Evolutionary conservation across 768 basidiomycete species (phyloP).

Genomic region (Suillus hirtellus): DNA sequence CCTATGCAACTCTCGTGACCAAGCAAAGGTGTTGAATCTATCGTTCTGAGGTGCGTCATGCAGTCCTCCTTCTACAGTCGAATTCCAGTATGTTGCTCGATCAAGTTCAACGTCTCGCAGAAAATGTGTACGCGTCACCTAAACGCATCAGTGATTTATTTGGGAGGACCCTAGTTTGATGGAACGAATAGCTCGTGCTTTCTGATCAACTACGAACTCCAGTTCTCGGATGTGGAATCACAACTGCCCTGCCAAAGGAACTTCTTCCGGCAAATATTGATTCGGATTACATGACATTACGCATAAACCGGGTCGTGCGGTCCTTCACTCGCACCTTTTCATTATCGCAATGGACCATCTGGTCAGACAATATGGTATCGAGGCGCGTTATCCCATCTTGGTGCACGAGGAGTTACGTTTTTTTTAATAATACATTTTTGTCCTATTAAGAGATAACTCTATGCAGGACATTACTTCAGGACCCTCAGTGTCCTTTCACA

Average conservation of each 20-base stretch:
- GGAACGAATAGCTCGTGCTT: conserved; percentile 91
- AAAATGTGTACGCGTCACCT: conserved; percentile 86
- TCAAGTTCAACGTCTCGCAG: conserved; percentile 76
- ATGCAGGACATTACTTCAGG: no score
- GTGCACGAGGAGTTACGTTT: conserved; percentile 89
- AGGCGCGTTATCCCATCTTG: conserved; percentile 92
- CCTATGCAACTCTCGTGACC: conserved; percentile 88
- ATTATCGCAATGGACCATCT: conserved; percentile 95
- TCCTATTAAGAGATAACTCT: no score
- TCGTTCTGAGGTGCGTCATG: conserved; percentile 96
- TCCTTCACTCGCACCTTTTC: conserved; percentile 97
- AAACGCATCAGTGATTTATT: conserved; percentile 84
- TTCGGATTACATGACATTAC: conserved; percentile 88
- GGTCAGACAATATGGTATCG: conserved; percentile 74
- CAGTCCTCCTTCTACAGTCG: conserved; percentile 81
- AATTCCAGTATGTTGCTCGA: conserved; percentile 78
- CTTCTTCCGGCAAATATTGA: conserved; percentile 82
- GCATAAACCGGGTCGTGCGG: conserved; percentile 99
- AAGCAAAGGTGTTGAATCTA: conserved; percentile 99
- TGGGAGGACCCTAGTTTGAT: conserved; percentile 86
- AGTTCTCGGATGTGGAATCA: conserved; percentile 91
- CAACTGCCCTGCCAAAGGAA: conserved; percentile 88
- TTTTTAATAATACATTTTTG: no score
- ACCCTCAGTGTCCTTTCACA: no score
- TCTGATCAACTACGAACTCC: conserved; percentile 88